Evolutionary conservation across 345 rosid genomes (phyloP), one percentile per base, ranked within the genome.

Genomic region (Syzygium oleosum): DNA sequence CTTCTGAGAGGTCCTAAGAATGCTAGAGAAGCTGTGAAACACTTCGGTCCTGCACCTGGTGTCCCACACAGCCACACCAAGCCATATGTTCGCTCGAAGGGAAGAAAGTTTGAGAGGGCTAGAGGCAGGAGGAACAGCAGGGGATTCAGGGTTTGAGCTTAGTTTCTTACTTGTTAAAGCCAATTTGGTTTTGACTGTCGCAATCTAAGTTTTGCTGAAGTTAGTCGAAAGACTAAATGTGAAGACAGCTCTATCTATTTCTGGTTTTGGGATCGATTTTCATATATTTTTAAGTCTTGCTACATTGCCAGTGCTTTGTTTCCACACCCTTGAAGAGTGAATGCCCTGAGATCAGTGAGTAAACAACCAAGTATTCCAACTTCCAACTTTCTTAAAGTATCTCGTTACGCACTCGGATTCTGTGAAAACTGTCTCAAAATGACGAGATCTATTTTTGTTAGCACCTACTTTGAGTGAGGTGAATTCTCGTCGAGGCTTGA

Each of bases 1-100:
- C 95, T 95, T 59, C 93, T 95, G 41, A 90, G 97, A 87, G 96
- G 96, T 56, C 96, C 96, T 12, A 95, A 95, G 95, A 95, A 92
- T 88, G 90, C 94, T 68, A 94, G 96, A 80, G 96, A 95, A 90
- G 96, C 95, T 2, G 96, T 94, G 88, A 95, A 95, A 88, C 97
- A 95, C 90, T 95, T 95, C 59, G 97, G 97, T 84, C 95, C 95
- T 9, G 97, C 97, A 54, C 97, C 97, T 49, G 96, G 97, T 91
- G 96, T 95, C 83, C 97, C 97, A 23, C 97, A 94, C 92, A 94
- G 95, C 90, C 95, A 93, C 89, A 90, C 94, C 88, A 95, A 95
- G 87, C 96, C 97, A 21, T 94, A 93, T 84, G 95, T 95, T 43
- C 93, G 95, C 25, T 73, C 94, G 9, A 93, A 92, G 92, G 96